Conservation (phyloP, 2,329 filamentous ascomycete species). For the Arthroderma sp. region DNA sequence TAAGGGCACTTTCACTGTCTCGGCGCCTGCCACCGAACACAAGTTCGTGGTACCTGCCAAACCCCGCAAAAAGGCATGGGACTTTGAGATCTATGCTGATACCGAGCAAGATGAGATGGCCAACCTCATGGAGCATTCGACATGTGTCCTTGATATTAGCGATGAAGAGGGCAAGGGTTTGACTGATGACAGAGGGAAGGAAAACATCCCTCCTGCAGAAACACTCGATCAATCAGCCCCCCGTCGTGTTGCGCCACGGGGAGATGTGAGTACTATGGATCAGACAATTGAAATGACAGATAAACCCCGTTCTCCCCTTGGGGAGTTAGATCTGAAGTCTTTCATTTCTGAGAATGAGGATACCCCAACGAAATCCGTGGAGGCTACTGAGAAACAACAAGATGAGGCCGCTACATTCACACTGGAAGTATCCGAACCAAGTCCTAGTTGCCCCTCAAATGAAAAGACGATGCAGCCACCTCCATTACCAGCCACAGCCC, state of each 20-base stretch:
- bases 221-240: slow-evolving; percentile 38
- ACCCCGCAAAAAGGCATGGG: slow-evolving; percentile 52
- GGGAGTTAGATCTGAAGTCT: slow-evolving; percentile 53
- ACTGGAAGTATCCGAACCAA: slow-evolving; percentile 1
- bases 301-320: slow-evolving; percentile 53
- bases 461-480: no score
- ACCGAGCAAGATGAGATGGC: slow-evolving; percentile 80
- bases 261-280: slow-evolving; percentile 12
- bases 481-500: no score
- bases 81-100: slow-evolving; percentile 91
- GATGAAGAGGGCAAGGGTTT: slow-evolving; percentile 60
- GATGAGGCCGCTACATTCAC: no score
- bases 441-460: slow-evolving; percentile 5
- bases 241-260: not conserved
- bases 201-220: slow-evolving; percentile 76
- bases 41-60: slow-evolving; percentile 39
- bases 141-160: slow-evolving; percentile 73
- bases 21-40: slow-evolving; percentile 11
- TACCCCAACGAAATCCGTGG: not conserved
- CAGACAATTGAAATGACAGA: slow-evolving; percentile 44
- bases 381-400: no score
- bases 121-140: slow-evolving; percentile 84
- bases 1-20: slow-evolving; percentile 52
- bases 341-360: slow-evolving; percentile 52
- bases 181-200: slow-evolving; percentile 60